Evolutionary conservation across 257 asterid genomes (phyloP), one percentile per base, ranked within the genome.

Genomic region (Przewalskia tangutica): DNA sequence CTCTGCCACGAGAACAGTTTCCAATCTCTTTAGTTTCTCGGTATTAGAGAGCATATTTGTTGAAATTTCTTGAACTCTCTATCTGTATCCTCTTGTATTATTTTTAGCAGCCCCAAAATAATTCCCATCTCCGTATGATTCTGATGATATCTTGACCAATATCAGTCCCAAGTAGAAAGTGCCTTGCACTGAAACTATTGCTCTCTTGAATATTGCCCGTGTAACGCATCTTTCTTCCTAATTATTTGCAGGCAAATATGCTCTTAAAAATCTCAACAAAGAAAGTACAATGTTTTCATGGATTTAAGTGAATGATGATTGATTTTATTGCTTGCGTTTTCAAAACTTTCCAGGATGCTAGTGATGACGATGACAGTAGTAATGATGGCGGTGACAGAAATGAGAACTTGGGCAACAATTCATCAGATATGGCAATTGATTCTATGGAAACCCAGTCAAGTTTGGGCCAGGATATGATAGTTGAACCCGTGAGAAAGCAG

Each of bases 371-470:
- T 2, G 54, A 83, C 58, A 83, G 87, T 71, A 90, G 87, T 3
- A 88, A 81, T 8, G 93, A 86, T 11, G 89, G 59, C 3, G 77
- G 70, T 14, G 87, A 8, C 83, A 81, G 64, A n/a, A 58, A 70
- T 13, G 81, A 81, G 78, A 66, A n/a, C n/a, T n/a, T n/a, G n/a
- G n/a, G n/a, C n/a, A n/a, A n/a, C n/a, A n/a, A n/a, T n/a, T n/a
- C n/a, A n/a, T n/a, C n/a, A n/a, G n/a, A n/a, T n/a, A n/a, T n/a
- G n/a, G n/a, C n/a, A n/a, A n/a, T n/a, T n/a, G 97, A 90, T 77
- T 86, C 66, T 44, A 84, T 86, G 14, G 82, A 79, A 78, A 17
- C 82, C 3, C 81, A 82, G 17, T 20, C 85, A 44, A 85, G 46
- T 73, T 79, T 42, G 51, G 81, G 63, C 32, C 83, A 48, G 64